These are phyloP conservation scores for Scedosporium boydii DNA, from an alignment of 2,329 filamentous ascomycete genomes.

Conservation along the genomic window DNA sequence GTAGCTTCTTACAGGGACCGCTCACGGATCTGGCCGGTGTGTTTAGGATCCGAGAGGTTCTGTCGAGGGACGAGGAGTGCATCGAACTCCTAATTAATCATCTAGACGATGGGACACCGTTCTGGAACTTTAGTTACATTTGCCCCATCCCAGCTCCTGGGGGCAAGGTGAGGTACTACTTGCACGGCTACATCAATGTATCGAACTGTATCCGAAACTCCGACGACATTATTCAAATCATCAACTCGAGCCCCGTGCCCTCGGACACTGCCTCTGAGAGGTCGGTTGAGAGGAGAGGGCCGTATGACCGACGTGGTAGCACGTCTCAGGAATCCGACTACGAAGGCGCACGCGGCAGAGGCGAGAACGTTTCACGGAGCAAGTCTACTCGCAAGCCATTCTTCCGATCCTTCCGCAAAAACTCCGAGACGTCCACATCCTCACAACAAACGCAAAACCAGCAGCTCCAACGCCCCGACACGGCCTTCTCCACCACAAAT, in stretches of 20 bases:
- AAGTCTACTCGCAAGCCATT: conserved; percentile 20
- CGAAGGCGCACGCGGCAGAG: conserved; percentile 18
- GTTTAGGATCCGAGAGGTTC: conserved; percentile 28
- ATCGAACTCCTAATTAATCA: conserved; percentile 43
- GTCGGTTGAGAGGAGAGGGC: not conserved
- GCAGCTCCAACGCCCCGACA: not conserved
- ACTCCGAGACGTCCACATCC: not conserved
- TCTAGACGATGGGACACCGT: conserved; percentile 38
- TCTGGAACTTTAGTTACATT: conserved; percentile 47
- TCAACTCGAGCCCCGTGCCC: conserved; percentile 14
- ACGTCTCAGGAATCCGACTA: not conserved
- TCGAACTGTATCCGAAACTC: conserved; percentile 41
- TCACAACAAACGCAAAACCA: not conserved
- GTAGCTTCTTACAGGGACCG: conserved; percentile 38
- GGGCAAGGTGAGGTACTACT: conserved; percentile 40
- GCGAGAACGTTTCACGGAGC: conserved; percentile 10
- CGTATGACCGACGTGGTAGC: not conserved
- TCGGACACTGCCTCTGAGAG: not conserved
- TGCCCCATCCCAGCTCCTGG: conserved; percentile 38
- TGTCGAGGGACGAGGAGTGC: conserved; percentile 31
- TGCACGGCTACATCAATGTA: conserved; percentile 49
- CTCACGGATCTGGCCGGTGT: conserved; percentile 33
- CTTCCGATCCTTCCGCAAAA: conserved; percentile 21
- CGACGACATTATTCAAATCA: conserved; percentile 40
- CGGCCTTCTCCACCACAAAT: not conserved